These are phyloP conservation scores for Lentinula aciculospora DNA, from an alignment of 768 basidiomycete genomes.

Conservation along the genomic window DNA sequence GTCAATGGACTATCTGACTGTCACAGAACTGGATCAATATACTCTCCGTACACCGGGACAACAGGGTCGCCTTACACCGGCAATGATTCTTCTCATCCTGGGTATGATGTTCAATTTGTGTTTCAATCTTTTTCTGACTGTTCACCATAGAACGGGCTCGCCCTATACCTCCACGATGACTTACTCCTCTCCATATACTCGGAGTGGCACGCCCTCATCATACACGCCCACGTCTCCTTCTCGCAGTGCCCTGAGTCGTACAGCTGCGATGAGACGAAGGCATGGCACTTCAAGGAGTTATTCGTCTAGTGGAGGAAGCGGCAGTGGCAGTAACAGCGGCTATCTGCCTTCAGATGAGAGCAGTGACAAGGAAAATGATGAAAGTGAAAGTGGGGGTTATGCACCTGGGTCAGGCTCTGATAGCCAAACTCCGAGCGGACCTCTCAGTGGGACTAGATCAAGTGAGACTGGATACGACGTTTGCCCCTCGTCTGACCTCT, in stretches of 20 bases:
- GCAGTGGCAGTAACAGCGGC: conserved; percentile 13
- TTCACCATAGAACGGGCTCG: background rate
- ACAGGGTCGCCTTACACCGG: conserved; percentile 4
- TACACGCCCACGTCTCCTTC: conserved; percentile 46
- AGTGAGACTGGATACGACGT: conserved; percentile 51
- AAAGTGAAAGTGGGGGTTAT: conserved; percentile 14
- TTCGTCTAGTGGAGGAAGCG: conserved; percentile 22
- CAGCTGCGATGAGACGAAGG: conserved; percentile 51
- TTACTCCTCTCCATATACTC: conserved; percentile 11
- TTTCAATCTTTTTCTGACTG: background rate
- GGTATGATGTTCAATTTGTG: background rate
- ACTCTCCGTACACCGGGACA: conserved; percentile 17
- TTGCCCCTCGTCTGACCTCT: conserved; percentile 47
- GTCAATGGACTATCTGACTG: background rate
- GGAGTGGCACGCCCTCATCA: conserved; percentile 13
- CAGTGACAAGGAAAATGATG: conserved; percentile 15
- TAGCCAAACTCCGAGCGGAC: conserved; percentile 1
- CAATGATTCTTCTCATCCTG: background rate
- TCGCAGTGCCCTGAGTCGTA: conserved; percentile 44
- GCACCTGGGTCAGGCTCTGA: background rate
- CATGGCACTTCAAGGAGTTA: conserved; percentile 27
- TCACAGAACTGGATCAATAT: conserved; percentile 3
- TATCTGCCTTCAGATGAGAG: conserved; percentile 15
- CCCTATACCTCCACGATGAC: conserved; percentile 8
- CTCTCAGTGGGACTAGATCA: conserved; percentile 22